Evolutionary conservation across 129 eudicot genomes (phyloP).

Genomic region (Glebionis coronaria): DNA sequence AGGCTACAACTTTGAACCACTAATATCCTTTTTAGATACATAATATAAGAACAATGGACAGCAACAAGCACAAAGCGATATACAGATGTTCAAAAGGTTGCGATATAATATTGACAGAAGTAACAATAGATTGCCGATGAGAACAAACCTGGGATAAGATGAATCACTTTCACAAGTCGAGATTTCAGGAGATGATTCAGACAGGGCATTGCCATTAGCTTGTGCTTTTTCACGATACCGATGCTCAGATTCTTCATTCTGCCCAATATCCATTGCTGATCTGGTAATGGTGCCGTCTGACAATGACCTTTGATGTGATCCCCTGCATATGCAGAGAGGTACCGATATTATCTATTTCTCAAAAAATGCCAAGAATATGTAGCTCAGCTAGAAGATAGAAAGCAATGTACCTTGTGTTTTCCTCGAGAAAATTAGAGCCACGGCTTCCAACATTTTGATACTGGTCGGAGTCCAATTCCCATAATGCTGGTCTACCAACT

Average conservation of each 20-base stretch:
- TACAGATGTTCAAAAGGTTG: too few species aligned
- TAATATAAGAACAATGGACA: background rate
- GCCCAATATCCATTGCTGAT: conserved; percentile 39
- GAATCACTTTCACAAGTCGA: conserved; percentile 59
- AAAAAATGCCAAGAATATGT: background rate
- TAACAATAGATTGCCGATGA: background rate
- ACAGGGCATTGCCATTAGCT: conserved; percentile 38
- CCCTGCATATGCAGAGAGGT: conserved; percentile 39
- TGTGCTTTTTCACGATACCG: conserved; percentile 34
- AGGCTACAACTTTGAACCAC: background rate
- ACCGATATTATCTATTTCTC: background rate
- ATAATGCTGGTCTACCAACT: conserved; percentile 73
- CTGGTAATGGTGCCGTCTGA: conserved; percentile 76
- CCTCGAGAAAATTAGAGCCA: conserved; percentile 39
- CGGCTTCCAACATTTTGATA: conserved; percentile 62
- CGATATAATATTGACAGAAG: too few species aligned
- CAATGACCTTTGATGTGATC: conserved; percentile 53
- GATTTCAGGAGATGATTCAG: conserved; percentile 76
- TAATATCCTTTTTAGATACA: background rate
- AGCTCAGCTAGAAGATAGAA: background rate
- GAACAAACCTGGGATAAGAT: conserved; percentile 63
- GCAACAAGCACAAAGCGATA: too few species aligned
- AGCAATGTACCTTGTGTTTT: conserved; percentile 49
- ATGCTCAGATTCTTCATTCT: conserved; percentile 33
- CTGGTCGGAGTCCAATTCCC: conserved; percentile 66